These are phyloP conservation scores for Massarina eburnea DNA, from an alignment of 2,329 filamentous ascomycete genomes.

Conservation along the genomic window DNA sequence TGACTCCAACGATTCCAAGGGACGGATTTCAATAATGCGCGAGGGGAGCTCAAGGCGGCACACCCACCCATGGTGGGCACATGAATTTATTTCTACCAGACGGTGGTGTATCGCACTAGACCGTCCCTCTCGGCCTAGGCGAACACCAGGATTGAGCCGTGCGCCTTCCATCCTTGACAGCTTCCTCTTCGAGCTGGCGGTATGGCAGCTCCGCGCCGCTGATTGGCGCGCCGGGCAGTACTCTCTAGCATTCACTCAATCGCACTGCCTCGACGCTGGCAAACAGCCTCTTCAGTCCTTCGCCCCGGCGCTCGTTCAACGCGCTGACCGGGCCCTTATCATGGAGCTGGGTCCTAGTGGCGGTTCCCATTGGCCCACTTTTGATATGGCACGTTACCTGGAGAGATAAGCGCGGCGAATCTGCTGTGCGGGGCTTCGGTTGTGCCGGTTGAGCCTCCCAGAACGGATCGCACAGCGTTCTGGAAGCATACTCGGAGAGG, in stretches of 20 bases:
- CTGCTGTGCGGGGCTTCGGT: constrained; percentile 37
- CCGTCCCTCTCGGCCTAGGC: constrained; percentile 31
- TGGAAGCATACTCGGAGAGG: constrained; percentile 30
- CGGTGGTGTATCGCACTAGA: constrained; percentile 30
- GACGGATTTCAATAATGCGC: constrained; percentile 21
- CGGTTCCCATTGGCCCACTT: constrained; percentile 17
- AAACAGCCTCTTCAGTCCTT: constrained; percentile 2
- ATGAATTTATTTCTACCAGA: constrained; percentile 37
- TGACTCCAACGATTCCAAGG: constrained; percentile 33
- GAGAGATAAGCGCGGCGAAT: constrained; percentile 41
- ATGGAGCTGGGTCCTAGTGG: constrained; percentile 3
- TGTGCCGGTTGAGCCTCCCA: constrained; percentile 37
- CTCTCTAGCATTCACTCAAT: neutral
- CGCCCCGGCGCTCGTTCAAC: constrained; percentile 24
- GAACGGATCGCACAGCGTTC: constrained; percentile 33
- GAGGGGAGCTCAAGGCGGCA: constrained; percentile 27
- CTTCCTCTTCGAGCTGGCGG: constrained; percentile 38
- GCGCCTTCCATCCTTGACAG: constrained; percentile 30
- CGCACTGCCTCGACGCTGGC: constrained; percentile 1
- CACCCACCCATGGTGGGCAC: constrained; percentile 16
- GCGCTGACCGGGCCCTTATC: constrained; percentile 33
- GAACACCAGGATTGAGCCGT: constrained; percentile 21
- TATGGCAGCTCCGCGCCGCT: constrained; percentile 11
- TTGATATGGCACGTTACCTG: constrained; percentile 24
- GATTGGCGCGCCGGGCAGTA: constrained; percentile 33